phyloP scores from a whole-genome alignment of 495 filamentous ascomycete species.

The Aspergillus egyptiacus region DNA sequence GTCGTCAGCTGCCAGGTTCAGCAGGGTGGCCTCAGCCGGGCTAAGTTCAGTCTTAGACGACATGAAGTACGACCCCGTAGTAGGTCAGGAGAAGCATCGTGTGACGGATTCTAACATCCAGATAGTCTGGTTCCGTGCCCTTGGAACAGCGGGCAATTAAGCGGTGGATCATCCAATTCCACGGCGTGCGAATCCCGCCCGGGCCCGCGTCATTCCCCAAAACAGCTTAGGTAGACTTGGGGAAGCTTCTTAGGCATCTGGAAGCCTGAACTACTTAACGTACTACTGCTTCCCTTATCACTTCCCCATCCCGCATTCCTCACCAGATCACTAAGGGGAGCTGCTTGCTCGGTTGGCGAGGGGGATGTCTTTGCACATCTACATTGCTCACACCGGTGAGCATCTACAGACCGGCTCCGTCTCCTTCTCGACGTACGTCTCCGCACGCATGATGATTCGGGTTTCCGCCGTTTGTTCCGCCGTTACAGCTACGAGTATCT shows the following conservation, averaged over 20 bases:
- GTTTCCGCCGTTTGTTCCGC: too few relatives aligned
- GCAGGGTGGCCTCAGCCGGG: conserved; percentile 31
- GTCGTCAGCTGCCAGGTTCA: conserved; percentile 39
- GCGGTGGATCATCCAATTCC: conserved; percentile 19
- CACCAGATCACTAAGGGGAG: conserved; percentile 19
- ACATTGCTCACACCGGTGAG: conserved; percentile 84
- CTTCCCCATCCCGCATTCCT: conserved; percentile 28
- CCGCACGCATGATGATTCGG: conserved; percentile 6
- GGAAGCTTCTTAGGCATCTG: conserved; percentile 17
- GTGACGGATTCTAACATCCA: too few relatives aligned
- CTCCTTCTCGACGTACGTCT: conserved; percentile 61
- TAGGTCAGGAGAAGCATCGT: conserved; percentile 26
- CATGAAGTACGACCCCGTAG: conserved; percentile 35
- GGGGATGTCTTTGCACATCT: conserved; percentile 72
- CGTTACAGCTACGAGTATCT: too few relatives aligned
- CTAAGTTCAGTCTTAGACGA: conserved; percentile 36
- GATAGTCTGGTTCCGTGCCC: not conserved
- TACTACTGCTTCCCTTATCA: conserved; percentile 19
- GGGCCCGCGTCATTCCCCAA: conserved; percentile 17
- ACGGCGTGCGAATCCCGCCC: too few relatives aligned
- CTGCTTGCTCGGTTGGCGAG: conserved; percentile 33
- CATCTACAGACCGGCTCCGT: conserved; percentile 66
- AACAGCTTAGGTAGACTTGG: conserved; percentile 18
- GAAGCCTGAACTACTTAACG: conserved; percentile 12
- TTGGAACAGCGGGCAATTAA: not conserved